Percentiles rank a stretch among this genome's conserved stretches.
phyloP scores from a whole-genome alignment of 2,329 filamentous ascomycete genomes.

The Helminthosporium solani region DNA sequence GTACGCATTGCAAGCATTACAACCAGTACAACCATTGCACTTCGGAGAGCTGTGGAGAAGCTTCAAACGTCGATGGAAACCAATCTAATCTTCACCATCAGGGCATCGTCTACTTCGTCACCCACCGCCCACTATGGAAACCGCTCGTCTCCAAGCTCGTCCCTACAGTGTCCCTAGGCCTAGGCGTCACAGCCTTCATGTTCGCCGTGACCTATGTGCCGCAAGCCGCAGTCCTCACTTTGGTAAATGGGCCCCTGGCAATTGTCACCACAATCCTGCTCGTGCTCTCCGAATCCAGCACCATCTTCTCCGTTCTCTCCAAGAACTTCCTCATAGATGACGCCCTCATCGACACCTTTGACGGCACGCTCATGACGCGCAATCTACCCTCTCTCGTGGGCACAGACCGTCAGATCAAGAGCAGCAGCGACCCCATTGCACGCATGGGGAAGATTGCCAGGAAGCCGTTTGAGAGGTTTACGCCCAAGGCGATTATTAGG shows the following conservation, averaged over 20 bases:
- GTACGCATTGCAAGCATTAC: no score
- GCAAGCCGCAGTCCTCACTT: conserved; percentile 76
- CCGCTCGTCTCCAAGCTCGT: conserved; percentile 59
- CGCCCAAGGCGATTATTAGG: conserved; percentile 64
- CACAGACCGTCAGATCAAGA: conserved; percentile 71
- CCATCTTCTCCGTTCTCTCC: conserved; percentile 55
- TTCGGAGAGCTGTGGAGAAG: conserved; percentile 2
- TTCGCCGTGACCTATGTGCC: conserved; percentile 86
- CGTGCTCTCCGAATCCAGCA: conserved; percentile 55
- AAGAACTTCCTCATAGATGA: conserved; percentile 78
- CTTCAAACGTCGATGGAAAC: neutral
- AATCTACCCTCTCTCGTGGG: conserved; percentile 65
- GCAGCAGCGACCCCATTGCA: conserved; percentile 53
- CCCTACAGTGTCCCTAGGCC: conserved; percentile 67
- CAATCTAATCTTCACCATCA: conserved; percentile 28
- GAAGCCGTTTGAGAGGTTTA: conserved; percentile 56
- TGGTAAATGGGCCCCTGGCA: conserved; percentile 81
- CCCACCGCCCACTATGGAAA: conserved; percentile 59
- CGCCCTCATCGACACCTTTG: conserved; percentile 84
- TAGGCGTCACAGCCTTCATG: conserved; percentile 74
- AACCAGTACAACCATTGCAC: no score
- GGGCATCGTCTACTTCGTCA: conserved; percentile 62
- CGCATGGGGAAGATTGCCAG: conserved; percentile 59
- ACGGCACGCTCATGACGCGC: conserved; percentile 63
- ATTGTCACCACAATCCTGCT: conserved; percentile 71